Evolutionary conservation across 148 eudicot species (phyloP), one percentile per base, ranked within the genome.

Genomic region (Selenicereus undatus): DNA sequence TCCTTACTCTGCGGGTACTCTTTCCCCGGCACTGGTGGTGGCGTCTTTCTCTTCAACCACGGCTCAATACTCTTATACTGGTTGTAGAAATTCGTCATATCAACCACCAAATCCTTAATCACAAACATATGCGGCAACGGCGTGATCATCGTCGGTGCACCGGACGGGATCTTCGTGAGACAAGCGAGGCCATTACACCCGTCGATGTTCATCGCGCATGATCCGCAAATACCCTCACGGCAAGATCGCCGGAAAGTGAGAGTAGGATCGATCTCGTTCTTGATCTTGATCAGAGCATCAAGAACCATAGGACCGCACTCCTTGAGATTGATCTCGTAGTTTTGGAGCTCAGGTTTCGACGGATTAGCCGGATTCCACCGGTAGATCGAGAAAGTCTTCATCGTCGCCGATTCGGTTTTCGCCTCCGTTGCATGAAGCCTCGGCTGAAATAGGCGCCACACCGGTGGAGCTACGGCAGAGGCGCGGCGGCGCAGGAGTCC

Each of bases 51-150:
- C 94, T 96, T 96, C 89, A 96, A 72, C 99, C 99, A 96, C 62
- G 99, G 99, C 85, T 96, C 99, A 42, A 96, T 89, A 71, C 95
- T 91, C 93, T 96, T 96, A 75, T 96, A 96, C 92, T 96, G 99
- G 17, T 88, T 93, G 17, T 96, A 96, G 20, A 96, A 96, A 62
- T 96, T 96, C 0, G 99, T 96, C 99, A 96, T 96, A 43, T 96
- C 99, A 58, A 96, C 99, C 81, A 96, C 98, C 93, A 96, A 75
- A 86, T 96, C 99, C 86, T 94, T 96, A 5, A 96, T 85, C 81
- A 96, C 99, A 71, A 92, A 96, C 99, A 96, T 96, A 43, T 96
- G 99, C 30, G 99, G 99, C 81, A 96, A 32, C 11, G 99, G 99
- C 32, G 94, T 93, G 0, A 94, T 65, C 81, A 85, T 96, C 11